phyloP scores from a whole-genome alignment of 805 yeast genomes.

The Cephaloascus fragrans region DNA sequence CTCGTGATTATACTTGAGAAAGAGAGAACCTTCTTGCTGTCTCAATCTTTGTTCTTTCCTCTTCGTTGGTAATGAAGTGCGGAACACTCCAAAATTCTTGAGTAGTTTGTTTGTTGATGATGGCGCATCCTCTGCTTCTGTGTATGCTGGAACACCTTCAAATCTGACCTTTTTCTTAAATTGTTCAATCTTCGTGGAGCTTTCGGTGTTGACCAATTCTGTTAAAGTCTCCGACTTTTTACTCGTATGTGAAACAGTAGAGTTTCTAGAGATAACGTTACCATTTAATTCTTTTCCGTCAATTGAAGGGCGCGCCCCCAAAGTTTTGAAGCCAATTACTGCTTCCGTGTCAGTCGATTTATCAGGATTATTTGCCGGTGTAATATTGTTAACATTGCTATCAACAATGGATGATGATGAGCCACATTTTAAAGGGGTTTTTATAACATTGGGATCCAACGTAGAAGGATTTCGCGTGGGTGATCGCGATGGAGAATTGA shows the following conservation, averaged over 20 bases:
- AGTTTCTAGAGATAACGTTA: not conserved
- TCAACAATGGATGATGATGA: not conserved
- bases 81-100: slow-evolving; percentile 28
- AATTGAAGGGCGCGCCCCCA: too few species aligned
- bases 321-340: too few species aligned
- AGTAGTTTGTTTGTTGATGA: slow-evolving; percentile 24
- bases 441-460: not conserved
- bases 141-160: slow-evolving; percentile 39
- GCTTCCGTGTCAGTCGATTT: too few species aligned
- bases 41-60: not conserved
- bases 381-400: not conserved
- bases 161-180: slow-evolving; percentile 36
- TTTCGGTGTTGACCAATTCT: too few species aligned
- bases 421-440: not conserved
- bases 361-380: not conserved
- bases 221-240: too few species aligned
- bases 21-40: not conserved
- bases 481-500: not conserved
- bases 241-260: not conserved
- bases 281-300: not conserved
- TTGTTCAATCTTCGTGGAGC: not conserved
- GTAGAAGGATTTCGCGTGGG: not conserved
- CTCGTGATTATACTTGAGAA: not conserved
- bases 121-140: slow-evolving; percentile 48
- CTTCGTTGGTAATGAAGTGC: slow-evolving; percentile 1